A percentile compares a stretch with the other conserved stretches of the same genome.
phyloP scores from a whole-genome alignment of 2,329 filamentous ascomycete genomes.

The Davidsoniella virescens region DNA sequence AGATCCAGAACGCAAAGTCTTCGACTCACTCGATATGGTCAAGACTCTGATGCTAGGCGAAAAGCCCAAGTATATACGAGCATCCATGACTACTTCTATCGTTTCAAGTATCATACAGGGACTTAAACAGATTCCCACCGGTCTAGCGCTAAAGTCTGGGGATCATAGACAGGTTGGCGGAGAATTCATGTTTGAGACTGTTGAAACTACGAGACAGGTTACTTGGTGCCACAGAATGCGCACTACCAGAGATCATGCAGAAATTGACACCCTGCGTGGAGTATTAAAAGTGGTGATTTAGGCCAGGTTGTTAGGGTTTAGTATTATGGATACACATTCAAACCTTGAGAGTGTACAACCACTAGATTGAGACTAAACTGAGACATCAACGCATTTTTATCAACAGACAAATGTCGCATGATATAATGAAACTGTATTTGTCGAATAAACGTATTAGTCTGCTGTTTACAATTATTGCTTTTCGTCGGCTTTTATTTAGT shows the following conservation, averaged over 20 bases:
- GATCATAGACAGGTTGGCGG: conserved; percentile 56
- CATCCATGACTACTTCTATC: conserved; percentile 33
- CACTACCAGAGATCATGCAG: conserved; percentile 61
- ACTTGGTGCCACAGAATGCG: conserved; percentile 74
- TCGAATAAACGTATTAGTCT: too few species aligned
- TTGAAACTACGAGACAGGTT: conserved; percentile 39
- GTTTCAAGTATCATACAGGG: conserved; percentile 40
- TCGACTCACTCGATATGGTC: conserved; percentile 51
- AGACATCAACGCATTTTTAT: background rate
- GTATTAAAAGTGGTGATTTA: conserved; percentile 32
- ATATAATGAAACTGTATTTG: background rate
- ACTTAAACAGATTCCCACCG: conserved; percentile 38
- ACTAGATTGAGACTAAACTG: background rate
- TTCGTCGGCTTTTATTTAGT: too few species aligned
- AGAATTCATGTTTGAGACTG: conserved; percentile 56
- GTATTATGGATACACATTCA: background rate
- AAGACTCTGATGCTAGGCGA: conserved; percentile 43
- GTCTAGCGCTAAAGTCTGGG: conserved; percentile 46
- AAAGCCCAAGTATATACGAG: conserved; percentile 48
- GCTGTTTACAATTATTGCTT: too few species aligned
- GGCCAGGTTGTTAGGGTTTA: background rate
- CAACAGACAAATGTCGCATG: background rate
- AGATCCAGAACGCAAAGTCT: conserved; percentile 53
- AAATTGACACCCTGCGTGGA: conserved; percentile 30
- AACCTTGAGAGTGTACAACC: background rate